Conservation (phyloP, 345 rosid species). For the Aquilaria sinensis region DNA sequence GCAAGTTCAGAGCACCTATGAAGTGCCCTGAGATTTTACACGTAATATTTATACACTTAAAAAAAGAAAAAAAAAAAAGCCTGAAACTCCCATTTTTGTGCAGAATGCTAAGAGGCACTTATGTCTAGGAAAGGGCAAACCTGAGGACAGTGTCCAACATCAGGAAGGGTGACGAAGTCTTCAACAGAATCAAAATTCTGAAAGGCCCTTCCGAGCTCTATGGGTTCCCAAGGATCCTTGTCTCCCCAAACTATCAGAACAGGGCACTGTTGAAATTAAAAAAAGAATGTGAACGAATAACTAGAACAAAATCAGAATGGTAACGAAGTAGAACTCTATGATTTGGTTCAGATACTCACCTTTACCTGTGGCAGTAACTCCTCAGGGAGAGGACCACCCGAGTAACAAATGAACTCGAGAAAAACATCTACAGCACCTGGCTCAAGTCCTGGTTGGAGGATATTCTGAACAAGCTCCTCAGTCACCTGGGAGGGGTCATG, state of each 20-base stretch:
- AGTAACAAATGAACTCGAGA: conserved; percentile 90
- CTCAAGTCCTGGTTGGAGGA: conserved; percentile 87
- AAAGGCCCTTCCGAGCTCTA: conserved; percentile 69
- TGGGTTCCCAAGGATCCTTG: conserved; percentile 95
- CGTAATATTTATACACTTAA: not conserved
- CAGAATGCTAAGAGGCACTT: not conserved
- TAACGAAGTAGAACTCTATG: not conserved
- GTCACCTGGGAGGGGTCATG: conserved; percentile 79
- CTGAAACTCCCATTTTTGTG: not conserved
- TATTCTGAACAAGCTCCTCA: conserved; percentile 73
- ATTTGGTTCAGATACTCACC: conserved; percentile 31
- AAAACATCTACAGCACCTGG: conserved; percentile 88
- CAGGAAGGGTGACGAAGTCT: conserved; percentile 66
- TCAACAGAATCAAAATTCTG: conserved; percentile 54
- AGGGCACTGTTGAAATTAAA: conserved; percentile 48
- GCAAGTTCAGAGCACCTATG: not conserved
- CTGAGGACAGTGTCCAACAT: conserved; percentile 95
- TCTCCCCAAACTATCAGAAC: conserved; percentile 92
- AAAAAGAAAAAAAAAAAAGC: not conserved
- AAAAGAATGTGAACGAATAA: not conserved
- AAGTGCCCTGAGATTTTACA: not conserved
- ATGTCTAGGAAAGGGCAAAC: conserved; percentile 27
- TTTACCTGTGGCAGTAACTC: conserved; percentile 74
- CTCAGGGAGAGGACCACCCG: conserved; percentile 87
- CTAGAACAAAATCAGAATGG: not conserved